Conservation (phyloP, 2,329 filamentous ascomycete species). For the Sporothrix mexicana region DNA sequence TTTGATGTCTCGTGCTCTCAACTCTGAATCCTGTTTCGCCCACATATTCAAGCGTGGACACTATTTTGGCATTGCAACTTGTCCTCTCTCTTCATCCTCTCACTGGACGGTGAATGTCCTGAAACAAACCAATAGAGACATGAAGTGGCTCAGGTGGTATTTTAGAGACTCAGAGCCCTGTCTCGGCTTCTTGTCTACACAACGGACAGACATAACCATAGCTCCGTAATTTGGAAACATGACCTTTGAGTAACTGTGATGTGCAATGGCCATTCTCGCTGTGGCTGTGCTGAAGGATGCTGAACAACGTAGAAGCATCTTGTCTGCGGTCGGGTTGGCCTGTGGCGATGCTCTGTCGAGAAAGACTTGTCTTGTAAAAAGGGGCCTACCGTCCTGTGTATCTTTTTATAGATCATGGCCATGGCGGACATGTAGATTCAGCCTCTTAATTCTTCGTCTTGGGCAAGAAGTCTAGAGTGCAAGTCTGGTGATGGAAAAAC, state of each 20-base stretch:
- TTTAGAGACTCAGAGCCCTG: neutral
- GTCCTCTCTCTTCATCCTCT: neutral
- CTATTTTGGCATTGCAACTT: slow-evolving; percentile 1
- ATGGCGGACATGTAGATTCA: neutral
- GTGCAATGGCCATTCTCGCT: neutral
- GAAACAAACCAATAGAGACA: slow-evolving; percentile 19
- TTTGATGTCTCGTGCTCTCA: neutral
- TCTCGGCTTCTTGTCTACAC: slow-evolving; percentile 10
- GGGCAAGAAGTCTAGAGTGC: neutral
- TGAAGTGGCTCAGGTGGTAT: neutral
- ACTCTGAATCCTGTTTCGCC: slow-evolving; percentile 11
- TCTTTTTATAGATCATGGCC: slow-evolving; percentile 1
- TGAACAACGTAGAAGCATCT: neutral
- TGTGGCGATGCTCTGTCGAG: too few species aligned
- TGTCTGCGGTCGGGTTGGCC: too few species aligned
- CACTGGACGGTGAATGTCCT: neutral
- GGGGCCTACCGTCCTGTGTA: neutral
- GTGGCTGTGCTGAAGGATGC: slow-evolving; percentile 23
- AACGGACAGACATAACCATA: neutral
- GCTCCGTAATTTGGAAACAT: neutral
- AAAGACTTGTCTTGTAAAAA: too few species aligned
- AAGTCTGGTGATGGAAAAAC: neutral
- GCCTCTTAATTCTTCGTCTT: neutral
- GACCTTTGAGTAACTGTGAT: neutral
- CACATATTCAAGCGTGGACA: neutral